These are phyloP conservation scores for Cercophora sp. DNA, from an alignment of 495 filamentous ascomycete genomes.

Conservation along the genomic window DNA sequence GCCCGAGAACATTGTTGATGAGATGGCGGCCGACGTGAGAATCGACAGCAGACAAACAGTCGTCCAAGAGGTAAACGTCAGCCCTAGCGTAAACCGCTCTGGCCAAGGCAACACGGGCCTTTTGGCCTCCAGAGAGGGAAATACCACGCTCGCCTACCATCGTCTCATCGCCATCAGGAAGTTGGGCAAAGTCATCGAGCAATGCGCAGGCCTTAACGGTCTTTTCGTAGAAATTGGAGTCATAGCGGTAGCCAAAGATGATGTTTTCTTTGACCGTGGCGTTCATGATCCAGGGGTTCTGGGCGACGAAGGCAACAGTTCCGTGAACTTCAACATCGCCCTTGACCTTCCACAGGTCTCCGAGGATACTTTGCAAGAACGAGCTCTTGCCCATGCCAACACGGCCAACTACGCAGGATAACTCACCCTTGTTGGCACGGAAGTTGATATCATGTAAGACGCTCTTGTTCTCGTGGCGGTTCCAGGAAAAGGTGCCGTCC, in stretches of 20 bases:
- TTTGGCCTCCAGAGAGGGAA: constrained; percentile 94
- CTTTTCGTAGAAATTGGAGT: constrained; percentile 89
- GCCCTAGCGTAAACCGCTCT: constrained; percentile 94
- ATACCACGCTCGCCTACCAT: constrained; percentile 97
- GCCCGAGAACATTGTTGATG: constrained; percentile 87
- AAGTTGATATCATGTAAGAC: constrained; percentile 70
- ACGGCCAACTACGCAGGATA: constrained; percentile 90
- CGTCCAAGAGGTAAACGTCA: constrained; percentile 95
- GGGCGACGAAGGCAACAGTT: constrained; percentile 81
- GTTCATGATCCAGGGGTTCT: constrained; percentile 96
- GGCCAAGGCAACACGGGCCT: constrained; percentile 90
- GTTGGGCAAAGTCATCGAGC: constrained; percentile 80
- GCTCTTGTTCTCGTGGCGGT: constrained; percentile 61
- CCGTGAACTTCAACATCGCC: constrained; percentile 83
- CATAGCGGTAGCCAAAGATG: constrained; percentile 92
- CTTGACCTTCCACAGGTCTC: constrained; percentile 84
- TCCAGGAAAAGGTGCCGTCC: constrained; percentile 93
- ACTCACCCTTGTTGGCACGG: constrained; percentile 81
- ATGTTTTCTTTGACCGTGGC: constrained; percentile 96
- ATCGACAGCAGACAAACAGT: constrained; percentile 92
- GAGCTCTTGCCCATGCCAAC: constrained; percentile 95
- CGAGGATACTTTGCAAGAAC: constrained; percentile 78
- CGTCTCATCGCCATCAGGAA: constrained; percentile 95
- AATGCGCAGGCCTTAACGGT: constrained; percentile 94
- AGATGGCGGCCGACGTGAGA: constrained; percentile 95